Base-by-base conservation (phyloP, 768 basidiomycete species). In the Naematelia encephala region DNA sequence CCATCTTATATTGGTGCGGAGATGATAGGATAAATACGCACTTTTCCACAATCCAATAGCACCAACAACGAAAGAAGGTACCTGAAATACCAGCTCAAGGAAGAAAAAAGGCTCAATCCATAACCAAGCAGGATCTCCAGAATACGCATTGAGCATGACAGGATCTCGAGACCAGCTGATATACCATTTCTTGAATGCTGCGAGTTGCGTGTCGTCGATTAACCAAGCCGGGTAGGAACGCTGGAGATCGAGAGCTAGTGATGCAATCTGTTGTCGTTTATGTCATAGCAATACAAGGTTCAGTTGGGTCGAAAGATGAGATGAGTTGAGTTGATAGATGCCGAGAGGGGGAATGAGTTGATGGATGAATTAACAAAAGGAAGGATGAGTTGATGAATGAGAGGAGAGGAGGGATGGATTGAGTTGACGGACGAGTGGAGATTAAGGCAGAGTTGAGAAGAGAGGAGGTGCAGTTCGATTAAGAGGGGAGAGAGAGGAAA, bases 1-100 rank as follows among this genome's bases (percentile, higher is more conserved):
- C 34, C 8, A 5, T n/a, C n/a, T 8, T n/a, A 21, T 5, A 47
- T n/a, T 8, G 46, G 8, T 8, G 46, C 46, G 8, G n/a, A 10
- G 46, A 23, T 21, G 39, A n/a, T n/a, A 44, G 23, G 25, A 5
- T 3, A 46, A 83, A n/a, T 23, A 61, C 74, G 64, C 50, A 76
- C 73, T 69, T 19, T 54, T 57, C 62, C 70, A 75, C 30, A 77
- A 47, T 4, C 72, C 69, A 21, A 59, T 59, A 16, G 75, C 80
- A 12, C 87, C 88, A n/a, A 91, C 58, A 45, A 90, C 65, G 70
- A 91, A 91, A 0, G 86, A 82, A 0, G 91, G 91, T 0, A 90
- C 76, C 70, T 91, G 90, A 39, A 78, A 74, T 30, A 70, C n/a
- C 0, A 65, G 68, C 60, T 79, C 78, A 43, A 78, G 63, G 25